phyloP scores from a whole-genome alignment of 2,329 filamentous ascomycete species.

The Neodidymelliopsis sp. region DNA sequence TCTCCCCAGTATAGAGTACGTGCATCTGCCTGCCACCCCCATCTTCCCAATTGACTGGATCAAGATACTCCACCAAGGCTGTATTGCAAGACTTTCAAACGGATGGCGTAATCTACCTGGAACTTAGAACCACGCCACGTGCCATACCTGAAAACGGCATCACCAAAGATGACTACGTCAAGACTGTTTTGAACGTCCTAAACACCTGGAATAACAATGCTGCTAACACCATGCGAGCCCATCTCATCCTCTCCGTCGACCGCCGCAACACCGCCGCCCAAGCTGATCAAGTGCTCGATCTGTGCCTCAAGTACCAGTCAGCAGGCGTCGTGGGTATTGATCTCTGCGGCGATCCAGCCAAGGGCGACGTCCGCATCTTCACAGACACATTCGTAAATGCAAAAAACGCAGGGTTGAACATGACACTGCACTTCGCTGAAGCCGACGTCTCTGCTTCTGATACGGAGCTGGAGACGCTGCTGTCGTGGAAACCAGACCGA shows the following conservation, averaged over 20 bases:
- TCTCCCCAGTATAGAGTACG: constrained; percentile 64
- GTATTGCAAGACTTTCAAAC: constrained; percentile 66
- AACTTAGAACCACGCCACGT: constrained; percentile 81
- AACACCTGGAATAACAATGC: constrained; percentile 55
- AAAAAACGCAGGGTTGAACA: constrained; percentile 61
- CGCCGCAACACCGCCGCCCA: constrained; percentile 66
- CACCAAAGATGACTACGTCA: constrained; percentile 70
- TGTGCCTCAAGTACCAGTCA: constrained; percentile 64
- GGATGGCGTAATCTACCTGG: constrained; percentile 79
- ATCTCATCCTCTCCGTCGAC: constrained; percentile 78
- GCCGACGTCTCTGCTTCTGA: constrained; percentile 63
- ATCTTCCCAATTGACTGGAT: constrained; percentile 17
- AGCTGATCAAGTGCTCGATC: constrained; percentile 68
- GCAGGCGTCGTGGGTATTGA: constrained; percentile 75
- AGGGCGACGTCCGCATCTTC: constrained; percentile 68
- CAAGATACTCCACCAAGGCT: constrained; percentile 65
- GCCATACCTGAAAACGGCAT: constrained; percentile 62
- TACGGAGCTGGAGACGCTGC: constrained; percentile 68
- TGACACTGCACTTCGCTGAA: constrained; percentile 84
- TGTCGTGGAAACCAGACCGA: constrained; percentile 71
- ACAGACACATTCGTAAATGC: constrained; percentile 66
- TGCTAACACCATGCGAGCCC: constrained; percentile 61
- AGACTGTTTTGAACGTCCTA: constrained; percentile 71
- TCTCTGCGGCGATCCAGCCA: constrained; percentile 77
- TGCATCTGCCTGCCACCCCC: constrained; percentile 44